Evolutionary conservation across 768 basidiomycete species (phyloP), one percentile per base, ranked within the genome.

Genomic region (Cubamyces sp.): DNA sequence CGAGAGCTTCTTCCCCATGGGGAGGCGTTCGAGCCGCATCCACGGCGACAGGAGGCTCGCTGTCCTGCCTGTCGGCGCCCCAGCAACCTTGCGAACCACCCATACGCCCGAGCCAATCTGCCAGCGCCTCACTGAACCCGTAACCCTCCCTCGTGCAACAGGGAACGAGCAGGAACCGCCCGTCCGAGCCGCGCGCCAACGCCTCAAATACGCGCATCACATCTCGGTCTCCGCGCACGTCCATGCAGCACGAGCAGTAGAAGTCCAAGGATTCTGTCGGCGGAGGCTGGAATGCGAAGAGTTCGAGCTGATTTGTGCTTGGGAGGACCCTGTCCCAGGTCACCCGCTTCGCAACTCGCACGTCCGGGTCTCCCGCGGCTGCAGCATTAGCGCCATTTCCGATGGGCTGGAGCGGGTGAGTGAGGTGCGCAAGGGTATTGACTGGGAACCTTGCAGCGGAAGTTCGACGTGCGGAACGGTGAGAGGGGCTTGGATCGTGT

Each of bases 241-340:
- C 68, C 68, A 69, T 69, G 57, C 68, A 67, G 55, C 66, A 67
- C 40, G 68, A 69, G 52, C 66, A 66, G 47, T 67, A 67, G 56
- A 66, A 67, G 28, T 58, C 61, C 16, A 54, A 55, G 34, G 47
- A 14, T 28, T 45, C 58, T 9, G 68, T 69, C 25, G 68, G 68
- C 14, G 66, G 60, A 7, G 66, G 66, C 46, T 67, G 66, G 28
- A 69, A 48, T 21, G 59, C 68, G 45, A 69, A 67, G 19, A 58
- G 50, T 11, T 49, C 21, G 19, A 69, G 26, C 4, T 23, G 9
- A 7, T 18, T n/a, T 2, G 37, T 41, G 16, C 8, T 8, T 1
- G 63, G 63, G 34, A 52, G 55, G 45, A 64, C 28, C 55, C 62
- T 57, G 59, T 61, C 51, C 48, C 55, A 58, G 7, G 57, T 58